Conservation (phyloP, 2,329 filamentous ascomycete genomes). For the Calonectria fujianensis region DNA sequence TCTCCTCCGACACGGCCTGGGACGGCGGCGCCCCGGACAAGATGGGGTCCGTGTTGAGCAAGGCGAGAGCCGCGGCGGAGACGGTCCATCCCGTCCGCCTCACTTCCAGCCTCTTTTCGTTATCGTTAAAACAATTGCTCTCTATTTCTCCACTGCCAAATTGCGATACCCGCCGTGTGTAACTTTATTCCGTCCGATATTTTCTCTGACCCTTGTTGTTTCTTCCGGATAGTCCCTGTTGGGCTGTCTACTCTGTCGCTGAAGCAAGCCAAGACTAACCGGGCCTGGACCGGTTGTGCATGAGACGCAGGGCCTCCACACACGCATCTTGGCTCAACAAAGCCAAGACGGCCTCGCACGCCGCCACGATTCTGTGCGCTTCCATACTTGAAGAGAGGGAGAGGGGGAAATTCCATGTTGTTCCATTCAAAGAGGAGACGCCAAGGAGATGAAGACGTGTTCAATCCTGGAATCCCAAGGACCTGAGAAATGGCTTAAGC, state of each 20-base stretch:
- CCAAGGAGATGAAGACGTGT: conserved; percentile 8
- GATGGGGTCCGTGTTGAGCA: conserved; percentile 29
- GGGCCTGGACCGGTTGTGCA: conserved; percentile 30
- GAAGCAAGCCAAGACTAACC: conserved; percentile 30
- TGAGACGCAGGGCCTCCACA: conserved; percentile 26
- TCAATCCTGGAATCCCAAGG: conserved; percentile 19
- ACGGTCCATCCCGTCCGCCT: conserved; percentile 30
- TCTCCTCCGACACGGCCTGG: conserved; percentile 8
- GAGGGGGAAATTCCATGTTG: conserved; percentile 1
- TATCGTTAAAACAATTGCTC: background rate
- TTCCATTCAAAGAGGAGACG: conserved; percentile 16
- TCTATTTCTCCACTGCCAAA: conserved; percentile 12
- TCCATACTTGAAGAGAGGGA: conserved; percentile 1
- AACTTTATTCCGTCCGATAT: conserved; percentile 20
- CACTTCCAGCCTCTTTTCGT: conserved; percentile 22
- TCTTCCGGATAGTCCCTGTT: background rate
- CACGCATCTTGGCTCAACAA: conserved; percentile 15
- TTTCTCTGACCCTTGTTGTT: background rate
- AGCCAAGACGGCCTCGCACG: conserved; percentile 22
- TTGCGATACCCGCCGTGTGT: conserved; percentile 12
- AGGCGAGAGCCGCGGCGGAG: conserved; percentile 9
- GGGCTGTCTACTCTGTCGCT: background rate
- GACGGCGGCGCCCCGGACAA: conserved; percentile 29
- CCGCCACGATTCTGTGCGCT: conserved; percentile 26
- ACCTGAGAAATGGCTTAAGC: conserved; percentile 28